A percentile compares a stretch with the other conserved stretches of the same genome.
phyloP scores from a whole-genome alignment of 2,329 filamentous ascomycete genomes.

The Botrytis paeoniae region DNA sequence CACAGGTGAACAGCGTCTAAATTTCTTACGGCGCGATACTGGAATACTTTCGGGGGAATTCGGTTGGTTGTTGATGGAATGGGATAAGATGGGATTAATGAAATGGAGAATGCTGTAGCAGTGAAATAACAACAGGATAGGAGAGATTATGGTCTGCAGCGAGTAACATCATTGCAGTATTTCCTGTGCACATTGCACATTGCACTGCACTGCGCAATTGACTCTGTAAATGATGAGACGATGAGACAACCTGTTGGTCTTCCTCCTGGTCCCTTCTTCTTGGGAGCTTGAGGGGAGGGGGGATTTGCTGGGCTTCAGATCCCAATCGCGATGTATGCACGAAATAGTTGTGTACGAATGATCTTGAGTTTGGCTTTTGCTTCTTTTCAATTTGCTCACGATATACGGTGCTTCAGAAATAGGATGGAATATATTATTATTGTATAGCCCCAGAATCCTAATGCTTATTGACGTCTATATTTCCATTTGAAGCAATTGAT shows the following conservation, averaged over 20 bases:
- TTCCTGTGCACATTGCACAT: not conserved
- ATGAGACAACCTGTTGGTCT: not conserved
- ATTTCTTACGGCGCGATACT: not conserved
- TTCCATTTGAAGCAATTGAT: not conserved
- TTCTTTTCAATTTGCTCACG: not conserved
- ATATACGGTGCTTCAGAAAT: not conserved
- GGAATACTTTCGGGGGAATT: not conserved
- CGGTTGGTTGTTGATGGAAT: not conserved
- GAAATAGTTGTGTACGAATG: not conserved
- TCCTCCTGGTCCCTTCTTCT: not conserved
- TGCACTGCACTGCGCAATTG: not conserved
- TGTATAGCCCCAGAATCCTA: not conserved
- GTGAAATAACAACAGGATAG: not conserved
- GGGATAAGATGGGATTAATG: not conserved
- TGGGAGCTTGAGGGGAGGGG: not conserved
- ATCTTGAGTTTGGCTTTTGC: not conserved
- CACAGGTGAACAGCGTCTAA: conserved; percentile 7
- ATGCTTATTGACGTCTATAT: not conserved
- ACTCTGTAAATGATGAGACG: not conserved
- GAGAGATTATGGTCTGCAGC: not conserved
- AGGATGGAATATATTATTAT: not conserved
- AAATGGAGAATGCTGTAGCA: not conserved
- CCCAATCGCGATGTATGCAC: not conserved
- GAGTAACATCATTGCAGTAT: not conserved
- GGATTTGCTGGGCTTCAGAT: not conserved